Base-by-base conservation (phyloP, 805 yeast species). In the Metschnikowia arizonensis region DNA sequence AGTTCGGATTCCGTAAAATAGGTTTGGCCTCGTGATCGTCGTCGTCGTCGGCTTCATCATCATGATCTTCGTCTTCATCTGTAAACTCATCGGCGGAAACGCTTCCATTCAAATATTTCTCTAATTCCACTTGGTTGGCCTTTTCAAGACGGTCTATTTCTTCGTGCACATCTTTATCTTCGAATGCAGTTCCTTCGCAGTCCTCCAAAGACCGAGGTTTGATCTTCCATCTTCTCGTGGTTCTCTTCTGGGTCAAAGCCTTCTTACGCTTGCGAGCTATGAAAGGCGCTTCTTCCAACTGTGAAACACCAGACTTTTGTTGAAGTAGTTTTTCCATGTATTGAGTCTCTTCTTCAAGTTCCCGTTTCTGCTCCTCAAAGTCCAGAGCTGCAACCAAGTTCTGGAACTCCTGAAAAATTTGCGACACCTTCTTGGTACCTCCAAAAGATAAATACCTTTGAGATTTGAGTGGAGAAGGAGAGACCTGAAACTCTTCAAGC, bases 221-320 rank as follows among this genome's bases (percentile, higher is more conserved):
- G 47, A 78, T 65, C 47, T 74, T 77, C 61, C 73, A 71, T 41
- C 80, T 64, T 44, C 79, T 63, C 1, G 82, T 77, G 1, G 76
- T 70, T 53, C 83, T 60, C 60, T 78, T 78, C 34, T 74, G 77
- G 0, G 82, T 77, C 46, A 66, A 69, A 31, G 60, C 60, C 50
- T 59, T 65, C 49, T 63, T 67, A 28, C 54, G 52, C 32, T 38
- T 47, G 5, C 40, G 37, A 15, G 37, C 33, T 24, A 36, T n/a
- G 3, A 26, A 23, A 3, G 48, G 35, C 3, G 26, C 24, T 8
- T 44, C 42, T 34, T 38, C 34, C 23, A 40, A 33, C 15, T 37
- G 42, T 1, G n/a, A 10, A 5, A 24, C 23, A 11, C n/a, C 31
- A 9, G 35, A 5, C 18, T 35, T 42, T 6, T 34, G 50, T 26